Conservation (phyloP, 2,329 filamentous ascomycete species). For the Ascochyta rabiei region DNA sequence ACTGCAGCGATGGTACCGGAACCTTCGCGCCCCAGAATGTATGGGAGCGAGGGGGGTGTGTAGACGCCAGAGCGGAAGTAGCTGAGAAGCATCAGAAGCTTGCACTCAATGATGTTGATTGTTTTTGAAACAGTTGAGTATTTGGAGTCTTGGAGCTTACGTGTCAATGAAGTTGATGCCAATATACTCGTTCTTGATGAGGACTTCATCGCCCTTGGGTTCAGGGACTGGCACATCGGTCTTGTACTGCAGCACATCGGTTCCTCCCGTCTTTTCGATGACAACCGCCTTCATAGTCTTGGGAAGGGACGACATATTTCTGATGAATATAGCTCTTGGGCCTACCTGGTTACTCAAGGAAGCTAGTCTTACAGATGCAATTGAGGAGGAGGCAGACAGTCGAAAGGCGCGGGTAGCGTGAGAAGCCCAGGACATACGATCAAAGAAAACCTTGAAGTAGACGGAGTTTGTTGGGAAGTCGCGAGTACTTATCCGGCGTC, state of each 20-base stretch:
- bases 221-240: conserved; percentile 73
- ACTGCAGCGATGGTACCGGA: conserved; percentile 71
- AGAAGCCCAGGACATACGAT: conserved; percentile 25
- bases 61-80: conserved; percentile 91
- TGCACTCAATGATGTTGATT: not conserved
- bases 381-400: conserved; percentile 15
- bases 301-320: conserved; percentile 60
- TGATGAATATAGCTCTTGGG: conserved; percentile 11
- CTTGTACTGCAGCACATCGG: conserved; percentile 73
- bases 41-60: conserved; percentile 68
- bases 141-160: conserved; percentile 43
- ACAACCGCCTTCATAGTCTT: conserved; percentile 75
- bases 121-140: not conserved
- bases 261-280: conserved; percentile 73
- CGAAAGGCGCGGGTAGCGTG: conserved; percentile 15
- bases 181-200: conserved; percentile 79
- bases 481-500: conserved; percentile 8
- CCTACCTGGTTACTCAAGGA: conserved; percentile 25
- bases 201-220: conserved; percentile 71
- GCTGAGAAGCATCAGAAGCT: conserved; percentile 39
- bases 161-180: conserved; percentile 92
- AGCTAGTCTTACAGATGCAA: conserved; percentile 26
- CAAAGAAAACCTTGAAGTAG: not conserved
- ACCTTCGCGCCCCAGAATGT: conserved; percentile 80
- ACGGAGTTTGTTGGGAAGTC: not conserved